Conservation (phyloP, 441 rosid species). For the Melastoma candidum region DNA sequence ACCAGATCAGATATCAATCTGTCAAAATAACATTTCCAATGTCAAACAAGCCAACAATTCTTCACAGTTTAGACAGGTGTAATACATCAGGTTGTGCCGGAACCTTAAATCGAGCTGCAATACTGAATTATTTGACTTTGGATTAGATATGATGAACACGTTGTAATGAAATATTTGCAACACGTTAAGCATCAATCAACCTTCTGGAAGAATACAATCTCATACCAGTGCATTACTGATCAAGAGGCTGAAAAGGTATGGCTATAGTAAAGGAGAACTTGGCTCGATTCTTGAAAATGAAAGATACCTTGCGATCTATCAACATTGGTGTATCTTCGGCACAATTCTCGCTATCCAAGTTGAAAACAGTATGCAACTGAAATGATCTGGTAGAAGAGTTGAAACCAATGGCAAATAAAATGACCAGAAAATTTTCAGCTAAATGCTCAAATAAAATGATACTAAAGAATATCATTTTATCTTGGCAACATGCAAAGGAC, state of each 20-base stretch:
- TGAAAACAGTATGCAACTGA: conserved; percentile 68
- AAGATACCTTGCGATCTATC: conserved; percentile 72
- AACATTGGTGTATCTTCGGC: conserved; percentile 78
- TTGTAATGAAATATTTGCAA: conserved; percentile 43
- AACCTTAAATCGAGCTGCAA: conserved; percentile 84
- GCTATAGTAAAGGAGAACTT: neutral
- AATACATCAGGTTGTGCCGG: conserved; percentile 7
- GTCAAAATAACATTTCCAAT: conserved; percentile 9
- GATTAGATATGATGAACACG: conserved; percentile 85
- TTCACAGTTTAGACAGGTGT: neutral
- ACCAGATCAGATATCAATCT: conserved; percentile 95
- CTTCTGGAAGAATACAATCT: too few species aligned
- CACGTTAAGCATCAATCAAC: too few species aligned
- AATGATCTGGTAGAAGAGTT: conserved; percentile 50
- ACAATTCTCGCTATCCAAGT: conserved; percentile 74
- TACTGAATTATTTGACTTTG: conserved; percentile 85
- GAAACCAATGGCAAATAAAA: conserved; percentile 20
- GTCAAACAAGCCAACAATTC: neutral
- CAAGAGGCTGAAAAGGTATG: neutral
- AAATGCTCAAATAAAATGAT: neutral
- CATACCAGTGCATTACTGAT: too few species aligned
- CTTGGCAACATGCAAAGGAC: conserved; percentile 7
- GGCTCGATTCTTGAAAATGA: neutral
- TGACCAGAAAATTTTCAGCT: conserved; percentile 5
- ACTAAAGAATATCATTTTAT: neutral